phyloP scores from a whole-genome alignment of 2,329 filamentous ascomycete genomes.

The Aureobasidium sp. region DNA sequence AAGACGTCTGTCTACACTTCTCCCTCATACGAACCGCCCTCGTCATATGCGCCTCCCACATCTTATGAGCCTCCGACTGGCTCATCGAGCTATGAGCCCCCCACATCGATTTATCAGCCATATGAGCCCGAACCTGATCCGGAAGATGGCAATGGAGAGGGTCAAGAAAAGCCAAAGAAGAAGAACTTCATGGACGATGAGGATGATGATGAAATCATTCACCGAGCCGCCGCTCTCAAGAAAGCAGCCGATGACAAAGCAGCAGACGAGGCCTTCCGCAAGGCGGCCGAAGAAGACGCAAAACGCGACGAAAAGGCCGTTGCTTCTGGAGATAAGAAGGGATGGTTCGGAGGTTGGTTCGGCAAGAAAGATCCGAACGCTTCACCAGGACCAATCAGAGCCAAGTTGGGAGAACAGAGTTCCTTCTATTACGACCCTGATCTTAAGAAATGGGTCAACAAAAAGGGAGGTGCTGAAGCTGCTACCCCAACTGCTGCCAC shows the following conservation, averaged over 20 bases:
- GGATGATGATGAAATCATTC: conserved; percentile 56
- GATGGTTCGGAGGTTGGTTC: conserved; percentile 83
- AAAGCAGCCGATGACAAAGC: conserved; percentile 51
- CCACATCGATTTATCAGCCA: conserved; percentile 41
- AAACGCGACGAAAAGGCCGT: conserved; percentile 52
- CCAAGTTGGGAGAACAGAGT: conserved; percentile 89
- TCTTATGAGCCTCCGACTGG: conserved; percentile 31
- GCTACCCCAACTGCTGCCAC: conserved; percentile 49
- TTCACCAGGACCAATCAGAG: conserved; percentile 64
- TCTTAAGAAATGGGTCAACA: conserved; percentile 98
- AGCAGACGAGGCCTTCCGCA: conserved; percentile 77
- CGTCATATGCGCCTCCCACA: conserved; percentile 16
- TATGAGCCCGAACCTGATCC: conserved; percentile 43
- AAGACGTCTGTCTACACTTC: conserved; percentile 15
- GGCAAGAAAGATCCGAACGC: conserved; percentile 59
- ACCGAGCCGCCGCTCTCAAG: conserved; percentile 43
- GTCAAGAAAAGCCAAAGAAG: conserved; percentile 50
- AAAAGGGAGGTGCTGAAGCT: conserved; percentile 64
- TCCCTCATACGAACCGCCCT: conserved; percentile 19
- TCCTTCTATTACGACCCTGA: conserved; percentile 92
- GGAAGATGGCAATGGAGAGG: conserved; percentile 37
- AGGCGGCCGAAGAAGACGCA: conserved; percentile 65
- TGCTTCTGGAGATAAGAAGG: conserved; percentile 44
- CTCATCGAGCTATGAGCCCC: conserved; percentile 48
- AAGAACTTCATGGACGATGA: conserved; percentile 77